Percentiles rank a stretch among this genome's conserved stretches.
phyloP scores from a whole-genome alignment of 2,329 filamentous ascomycete genomes.

The Pseudogymnoascus verrucosus region DNA sequence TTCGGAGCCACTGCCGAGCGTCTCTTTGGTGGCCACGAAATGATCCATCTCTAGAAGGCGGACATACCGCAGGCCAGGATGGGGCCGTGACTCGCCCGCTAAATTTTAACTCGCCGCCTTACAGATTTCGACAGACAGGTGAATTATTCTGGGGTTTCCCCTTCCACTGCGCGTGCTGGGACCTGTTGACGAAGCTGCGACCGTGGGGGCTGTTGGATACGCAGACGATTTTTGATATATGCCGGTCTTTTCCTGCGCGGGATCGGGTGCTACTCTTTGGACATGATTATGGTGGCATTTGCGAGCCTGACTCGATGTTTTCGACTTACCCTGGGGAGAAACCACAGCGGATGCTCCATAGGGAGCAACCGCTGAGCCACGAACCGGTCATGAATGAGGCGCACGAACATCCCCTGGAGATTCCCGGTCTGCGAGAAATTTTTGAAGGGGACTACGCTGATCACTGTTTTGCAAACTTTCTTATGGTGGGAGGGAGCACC shows the following conservation, averaged over 20 bases:
- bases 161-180: background rate
- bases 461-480: background rate
- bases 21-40: background rate
- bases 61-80: background rate
- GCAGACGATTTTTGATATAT: background rate
- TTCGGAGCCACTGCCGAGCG: no score
- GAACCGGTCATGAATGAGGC: background rate
- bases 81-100: background rate
- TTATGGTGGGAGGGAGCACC: background rate
- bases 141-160: background rate
- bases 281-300: background rate
- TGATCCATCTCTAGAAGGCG: background rate
- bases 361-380: background rate
- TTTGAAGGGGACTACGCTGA: background rate
- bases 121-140: background rate
- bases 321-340: background rate
- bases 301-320: background rate
- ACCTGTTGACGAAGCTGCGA: background rate
- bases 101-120: background rate
- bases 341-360: background rate
- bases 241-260: background rate
- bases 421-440: background rate
- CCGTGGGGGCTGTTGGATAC: background rate
- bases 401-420: background rate
- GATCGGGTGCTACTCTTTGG: background rate